Evolutionary conservation across 805 yeast species (phyloP), one percentile per base, ranked within the genome.

Genomic region (Saccharomycopsis microspora): DNA sequence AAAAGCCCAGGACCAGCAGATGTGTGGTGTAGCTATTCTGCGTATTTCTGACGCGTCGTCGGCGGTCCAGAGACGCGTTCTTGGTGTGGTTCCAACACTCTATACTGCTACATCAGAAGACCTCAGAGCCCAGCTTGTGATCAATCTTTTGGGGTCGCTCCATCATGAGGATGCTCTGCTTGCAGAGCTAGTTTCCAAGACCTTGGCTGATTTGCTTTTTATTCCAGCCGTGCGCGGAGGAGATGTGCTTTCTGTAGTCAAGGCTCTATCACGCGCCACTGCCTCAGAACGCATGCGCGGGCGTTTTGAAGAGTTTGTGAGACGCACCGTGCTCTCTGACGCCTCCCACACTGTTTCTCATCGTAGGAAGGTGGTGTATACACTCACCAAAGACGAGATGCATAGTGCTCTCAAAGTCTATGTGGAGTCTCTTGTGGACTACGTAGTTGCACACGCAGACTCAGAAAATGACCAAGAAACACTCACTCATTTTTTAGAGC

Each of bases 151-250:
- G 5, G 62, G 65, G 51, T 65, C 80, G 49, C 51, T 78, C 1
- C 82, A 82, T 46, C 95, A 85, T 59, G 89, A 82, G 52, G 95
- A 87, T 54, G 79, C 75, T 36, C 50, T 64, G 1, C 66, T 78
- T 1, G 63, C 68, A 5, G 76, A 72, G 1, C 53, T 65, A 5
- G 71, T 80, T 0, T 66, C 62, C 42, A 44, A 49, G 27, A 54
- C 62, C 3, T 52, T 80, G 30, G 39, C 65, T 1, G 66, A 66
- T 1, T 48, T 67, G 19, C 66, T 19, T 19, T 19, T 19, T 19
- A 19, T 19, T 19, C 19, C 19, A 19, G 19, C 19, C 2, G 19
- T 19, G 19, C 19, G 19, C 19, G 19, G 19, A 19, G 19, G 19
- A 19, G 19, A 19, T 19, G 19, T 19, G 19, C 19, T 19, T 19